Evolutionary conservation across 805 yeast genomes (phyloP), one percentile per base, ranked within the genome.

Genomic region (Wickerhamomyces silvicola): DNA sequence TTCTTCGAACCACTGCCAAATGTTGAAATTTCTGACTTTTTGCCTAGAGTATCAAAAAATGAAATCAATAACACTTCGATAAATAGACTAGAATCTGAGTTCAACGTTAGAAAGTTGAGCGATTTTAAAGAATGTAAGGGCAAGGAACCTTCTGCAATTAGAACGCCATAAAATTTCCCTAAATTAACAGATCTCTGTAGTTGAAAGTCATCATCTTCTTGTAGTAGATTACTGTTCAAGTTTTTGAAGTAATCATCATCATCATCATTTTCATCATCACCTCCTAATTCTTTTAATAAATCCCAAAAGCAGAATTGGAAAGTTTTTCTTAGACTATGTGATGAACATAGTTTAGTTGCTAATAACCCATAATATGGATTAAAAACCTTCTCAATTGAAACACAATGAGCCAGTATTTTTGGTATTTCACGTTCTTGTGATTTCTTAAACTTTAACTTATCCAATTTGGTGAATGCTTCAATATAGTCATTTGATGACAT

Each of bases 401-500:
- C 78, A 60, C 98, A 92, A 49, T 90, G 97, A 30, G 85, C 58
- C 21, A 92, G 50, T 7, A 92, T 87, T 33, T 76, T 71, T 4
- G 97, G 94, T 18, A 92, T 82, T 46, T 92, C 98, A 28, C 84
- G 64, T 45, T 81, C 81, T 52, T 92, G 97, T 7, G 80, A 64
- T 41, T 74, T 78, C 47, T 83, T 88, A 45, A 92, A 64, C 18
- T 77, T 71, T 32, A 92, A 57, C 50, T 87, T 88, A 49, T 85
- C 94, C 22, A 92, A 48, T 40, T 87, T 81, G 12, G 81, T 74
- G 44, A 78, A 78, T 0, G 96, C 94, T 57, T 92, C 97, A 50
- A 85, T 65, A 48, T 74, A 92, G 56, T 92, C 98, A 42, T 80
- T 81, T 5, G 96, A 92, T 3, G 97, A 87, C 96, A 94, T 88